Conservation (phyloP, 2,329 filamentous ascomycete genomes). For the Knufia petricola region DNA sequence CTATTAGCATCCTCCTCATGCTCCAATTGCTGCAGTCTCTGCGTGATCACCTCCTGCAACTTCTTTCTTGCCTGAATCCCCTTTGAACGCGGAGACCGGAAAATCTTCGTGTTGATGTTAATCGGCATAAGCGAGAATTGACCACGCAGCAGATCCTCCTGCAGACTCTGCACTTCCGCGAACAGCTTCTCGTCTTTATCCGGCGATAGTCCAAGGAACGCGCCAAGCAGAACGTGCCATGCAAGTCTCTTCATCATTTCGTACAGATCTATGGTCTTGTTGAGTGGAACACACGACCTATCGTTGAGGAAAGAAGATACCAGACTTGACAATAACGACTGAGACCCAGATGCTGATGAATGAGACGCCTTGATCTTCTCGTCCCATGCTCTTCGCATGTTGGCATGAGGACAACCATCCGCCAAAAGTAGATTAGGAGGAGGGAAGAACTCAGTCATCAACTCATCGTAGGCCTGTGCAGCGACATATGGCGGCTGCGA, state of each 20-base stretch:
- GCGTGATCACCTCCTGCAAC: background rate
- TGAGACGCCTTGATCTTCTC: background rate
- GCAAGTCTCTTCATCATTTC: constrained; percentile 21
- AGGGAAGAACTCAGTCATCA: constrained; percentile 10
- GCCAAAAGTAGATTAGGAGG: constrained; percentile 6
- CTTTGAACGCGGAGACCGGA: constrained; percentile 21
- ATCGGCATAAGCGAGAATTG: constrained; percentile 25
- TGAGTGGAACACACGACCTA: background rate
- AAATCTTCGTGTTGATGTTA: constrained; percentile 20
- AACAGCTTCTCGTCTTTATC: constrained; percentile 8
- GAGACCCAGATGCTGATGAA: background rate
- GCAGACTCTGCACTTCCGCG: constrained; percentile 15
- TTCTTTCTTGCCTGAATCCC: constrained; percentile 18
- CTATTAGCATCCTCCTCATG: background rate
- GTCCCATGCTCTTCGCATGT: background rate
- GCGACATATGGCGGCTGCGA: background rate
- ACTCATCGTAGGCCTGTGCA: constrained; percentile 7
- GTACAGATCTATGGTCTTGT: constrained; percentile 21
- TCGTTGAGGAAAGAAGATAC: background rate
- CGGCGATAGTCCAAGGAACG: constrained; percentile 16
- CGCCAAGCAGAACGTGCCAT: constrained; percentile 21
- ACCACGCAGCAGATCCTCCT: constrained; percentile 24
- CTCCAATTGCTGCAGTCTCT: background rate
- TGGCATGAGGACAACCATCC: constrained; percentile 2
- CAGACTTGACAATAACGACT: background rate